phyloP scores from a whole-genome alignment of 2,329 filamentous ascomycete genomes.

The Aspergillus luchuensis region DNA sequence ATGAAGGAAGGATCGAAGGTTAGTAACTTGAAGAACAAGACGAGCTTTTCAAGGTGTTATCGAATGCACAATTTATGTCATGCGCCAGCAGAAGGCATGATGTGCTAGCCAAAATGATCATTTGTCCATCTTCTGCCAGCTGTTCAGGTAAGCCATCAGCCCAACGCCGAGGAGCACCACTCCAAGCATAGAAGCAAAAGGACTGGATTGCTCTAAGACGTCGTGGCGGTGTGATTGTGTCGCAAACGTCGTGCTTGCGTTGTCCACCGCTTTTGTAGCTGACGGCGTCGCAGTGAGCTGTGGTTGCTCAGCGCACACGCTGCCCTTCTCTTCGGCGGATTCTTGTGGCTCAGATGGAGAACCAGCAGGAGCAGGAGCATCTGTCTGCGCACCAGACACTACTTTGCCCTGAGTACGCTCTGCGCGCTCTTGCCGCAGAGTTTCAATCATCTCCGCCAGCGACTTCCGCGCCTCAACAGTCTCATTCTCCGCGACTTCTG shows the following conservation, averaged over 20 bases:
- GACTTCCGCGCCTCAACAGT: slow-evolving; percentile 70
- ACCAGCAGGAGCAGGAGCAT: slow-evolving; percentile 14
- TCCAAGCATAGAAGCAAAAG: slow-evolving; percentile 79
- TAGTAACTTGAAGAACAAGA: slow-evolving; percentile 16
- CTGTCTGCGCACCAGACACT: slow-evolving; percentile 12
- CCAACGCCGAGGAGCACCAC: slow-evolving; percentile 81
- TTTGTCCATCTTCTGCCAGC: slow-evolving; percentile 67
- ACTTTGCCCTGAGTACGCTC: slow-evolving; percentile 49
- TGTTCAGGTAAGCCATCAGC: slow-evolving; percentile 83
- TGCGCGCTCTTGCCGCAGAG: slow-evolving; percentile 69
- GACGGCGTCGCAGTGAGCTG: slow-evolving; percentile 55
- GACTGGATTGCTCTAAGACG: slow-evolving; percentile 59
- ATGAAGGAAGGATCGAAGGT: slow-evolving; percentile 17
- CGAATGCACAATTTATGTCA: background rate
- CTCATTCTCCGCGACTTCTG: slow-evolving; percentile 79
- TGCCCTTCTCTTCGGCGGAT: slow-evolving; percentile 11
- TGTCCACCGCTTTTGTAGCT: slow-evolving; percentile 42
- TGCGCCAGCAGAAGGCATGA: slow-evolving; percentile 1
- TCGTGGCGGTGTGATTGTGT: slow-evolving; percentile 36
- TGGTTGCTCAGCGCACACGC: slow-evolving; percentile 20
- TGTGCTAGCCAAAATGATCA: slow-evolving; percentile 30
- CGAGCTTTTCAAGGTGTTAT: background rate
- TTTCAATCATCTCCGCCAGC: slow-evolving; percentile 83
- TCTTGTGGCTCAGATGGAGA: slow-evolving; percentile 13
- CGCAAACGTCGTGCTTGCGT: slow-evolving; percentile 48